A percentile compares a stretch with the other conserved stretches of the same genome.
phyloP scores from a whole-genome alignment of 2,329 filamentous ascomycete species.

The Aaosphaeria pasadenensis region DNA sequence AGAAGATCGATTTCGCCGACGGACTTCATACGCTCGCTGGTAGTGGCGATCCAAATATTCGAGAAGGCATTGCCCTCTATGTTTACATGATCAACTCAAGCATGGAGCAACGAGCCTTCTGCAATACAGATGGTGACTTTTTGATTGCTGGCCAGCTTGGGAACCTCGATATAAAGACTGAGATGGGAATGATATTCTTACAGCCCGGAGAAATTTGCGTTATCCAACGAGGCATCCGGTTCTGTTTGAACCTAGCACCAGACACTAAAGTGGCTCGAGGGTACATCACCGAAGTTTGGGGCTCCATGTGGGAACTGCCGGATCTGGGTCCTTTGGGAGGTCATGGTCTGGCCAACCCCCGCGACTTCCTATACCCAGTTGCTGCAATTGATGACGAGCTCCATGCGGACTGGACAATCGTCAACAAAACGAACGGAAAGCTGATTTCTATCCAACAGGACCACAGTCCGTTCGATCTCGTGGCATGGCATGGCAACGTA shows the following conservation, averaged over 20 bases:
- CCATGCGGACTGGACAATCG: constrained; percentile 31
- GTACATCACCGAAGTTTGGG: constrained; percentile 42
- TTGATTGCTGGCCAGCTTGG: constrained; percentile 36
- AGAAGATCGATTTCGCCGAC: constrained; percentile 46
- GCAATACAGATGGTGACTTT: constrained; percentile 43
- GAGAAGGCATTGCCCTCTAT: constrained; percentile 50
- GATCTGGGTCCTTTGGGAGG: constrained; percentile 40
- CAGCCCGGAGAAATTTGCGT: constrained; percentile 41
- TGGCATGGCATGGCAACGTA: constrained; percentile 41
- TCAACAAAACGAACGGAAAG: constrained; percentile 36
- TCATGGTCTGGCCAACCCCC: constrained; percentile 39
- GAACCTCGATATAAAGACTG: constrained; percentile 37
- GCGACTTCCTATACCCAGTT: constrained; percentile 38
- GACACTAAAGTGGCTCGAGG: constrained; percentile 33
- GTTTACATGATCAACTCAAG: constrained; percentile 48
- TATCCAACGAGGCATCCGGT: constrained; percentile 40
- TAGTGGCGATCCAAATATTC: constrained; percentile 50
- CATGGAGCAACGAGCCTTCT: constrained; percentile 48
- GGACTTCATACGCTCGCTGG: constrained; percentile 51
- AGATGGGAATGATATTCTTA: constrained; percentile 38
- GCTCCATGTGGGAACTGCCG: constrained; percentile 39
- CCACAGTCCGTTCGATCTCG: constrained; percentile 44
- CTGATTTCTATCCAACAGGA: constrained; percentile 34
- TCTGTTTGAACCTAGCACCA: constrained; percentile 31
- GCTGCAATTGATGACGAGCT: constrained; percentile 37